These are phyloP conservation scores for Didymella sp. DNA, from an alignment of 2,329 filamentous ascomycete genomes.

Conservation along the genomic window DNA sequence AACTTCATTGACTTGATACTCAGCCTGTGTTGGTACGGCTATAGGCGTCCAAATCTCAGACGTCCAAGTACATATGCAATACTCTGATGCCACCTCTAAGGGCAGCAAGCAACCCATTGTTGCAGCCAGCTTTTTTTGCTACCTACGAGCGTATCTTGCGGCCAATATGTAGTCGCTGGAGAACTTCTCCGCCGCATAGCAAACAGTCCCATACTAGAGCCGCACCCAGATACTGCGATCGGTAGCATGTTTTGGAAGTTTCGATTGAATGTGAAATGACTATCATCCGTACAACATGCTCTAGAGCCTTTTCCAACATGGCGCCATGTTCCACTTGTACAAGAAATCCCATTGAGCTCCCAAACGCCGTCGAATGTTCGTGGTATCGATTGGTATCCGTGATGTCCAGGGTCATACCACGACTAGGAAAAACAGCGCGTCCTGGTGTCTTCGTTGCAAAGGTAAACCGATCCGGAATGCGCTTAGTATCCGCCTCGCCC, in stretches of 20 bases:
- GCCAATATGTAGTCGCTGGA: background rate
- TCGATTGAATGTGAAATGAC: conserved; percentile 21
- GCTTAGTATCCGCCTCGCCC: conserved; percentile 44
- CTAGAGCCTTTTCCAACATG: conserved; percentile 26
- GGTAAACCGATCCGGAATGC: conserved; percentile 17
- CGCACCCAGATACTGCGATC: too few species aligned
- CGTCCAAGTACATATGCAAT: too few species aligned
- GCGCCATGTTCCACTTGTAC: conserved; percentile 38
- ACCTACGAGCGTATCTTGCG: too few species aligned
- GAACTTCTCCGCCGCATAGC: background rate
- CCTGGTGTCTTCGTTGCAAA: conserved; percentile 21
- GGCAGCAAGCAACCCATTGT: too few species aligned
- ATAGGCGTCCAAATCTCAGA: too few species aligned
- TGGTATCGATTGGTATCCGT: conserved; percentile 43
- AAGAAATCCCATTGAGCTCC: conserved; percentile 37
- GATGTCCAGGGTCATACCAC: conserved; percentile 28
- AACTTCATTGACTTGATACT: too few species aligned
- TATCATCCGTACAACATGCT: conserved; percentile 20
- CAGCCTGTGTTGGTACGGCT: too few species aligned
- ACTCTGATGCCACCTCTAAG: too few species aligned
- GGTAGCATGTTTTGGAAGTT: conserved; percentile 14
- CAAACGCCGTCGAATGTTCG: conserved; percentile 45
- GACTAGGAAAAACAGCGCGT: conserved; percentile 26
- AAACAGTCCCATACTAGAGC: background rate
- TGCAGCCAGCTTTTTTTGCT: too few species aligned